Base-by-base conservation (phyloP, 2,329 filamentous ascomycete species). In the Aspergillus pseudotamarii region DNA sequence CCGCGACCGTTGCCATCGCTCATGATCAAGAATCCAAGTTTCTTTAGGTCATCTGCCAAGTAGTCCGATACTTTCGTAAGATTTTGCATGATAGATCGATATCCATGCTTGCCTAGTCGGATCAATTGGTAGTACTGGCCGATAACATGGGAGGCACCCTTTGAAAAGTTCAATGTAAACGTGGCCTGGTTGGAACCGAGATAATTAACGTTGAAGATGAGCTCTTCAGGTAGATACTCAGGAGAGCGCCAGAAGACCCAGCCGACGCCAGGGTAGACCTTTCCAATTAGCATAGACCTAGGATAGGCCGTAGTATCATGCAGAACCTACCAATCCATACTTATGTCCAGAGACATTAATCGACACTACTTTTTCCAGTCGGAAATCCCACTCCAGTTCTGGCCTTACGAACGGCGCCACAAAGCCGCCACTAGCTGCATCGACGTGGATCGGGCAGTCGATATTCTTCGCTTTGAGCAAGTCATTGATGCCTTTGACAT, bases 51-150 rank as follows among this genome's bases (percentile, higher is more conserved):
- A 1, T 85, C 84, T 48, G 90, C 86, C 3, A 97, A 88, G 76
- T 96, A 95, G 79, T 97, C 92, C 23, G 94, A 89, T 0, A 90
- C 96, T 58, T 90, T 87, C 23, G 92, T 96, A 60, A 97, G 84
- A 81, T 97, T 97, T 71, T 87, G 85, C 78, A 81, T 90, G 64
- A 89, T 83, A 41, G 80, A 78, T 12, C 82, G 83, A 76, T 89
- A 92, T 11, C 89, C 90, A 2, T 80, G 79, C 74, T 87, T 89
- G 2, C 90, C 90, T 0, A 92, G 83, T 66, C 91, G 89, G 64
- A 92, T 88, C 14, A 92, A 80, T 69, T 92, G 91, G 77, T 87
- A 92, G 76, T 92, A 92, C 72, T 92, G 90, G 0, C 84, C 88
- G 64, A 91, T 87, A 61, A 92, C 82, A 65, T 91, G 89, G 0